Conservation (phyloP, 306 rosid genomes). For the Quillaja saponaria region DNA sequence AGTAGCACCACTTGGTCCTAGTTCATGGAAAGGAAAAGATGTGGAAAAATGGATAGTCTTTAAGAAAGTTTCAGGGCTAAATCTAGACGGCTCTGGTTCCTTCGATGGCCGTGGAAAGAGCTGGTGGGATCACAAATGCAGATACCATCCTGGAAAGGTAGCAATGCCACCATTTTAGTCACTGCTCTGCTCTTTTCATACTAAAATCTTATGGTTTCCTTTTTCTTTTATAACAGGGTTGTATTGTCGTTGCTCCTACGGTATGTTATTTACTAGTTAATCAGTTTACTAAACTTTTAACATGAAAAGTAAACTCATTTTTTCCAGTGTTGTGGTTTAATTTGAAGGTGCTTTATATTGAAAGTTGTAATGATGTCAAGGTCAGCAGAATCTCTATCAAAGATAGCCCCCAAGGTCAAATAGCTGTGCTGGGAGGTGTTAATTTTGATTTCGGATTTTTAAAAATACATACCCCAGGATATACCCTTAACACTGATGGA, state of each 20-base stretch:
- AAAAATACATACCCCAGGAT: neutral
- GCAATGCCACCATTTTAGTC: too few species aligned
- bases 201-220: neutral
- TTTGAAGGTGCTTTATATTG: neutral
- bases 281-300: too few species aligned
- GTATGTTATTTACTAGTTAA: neutral
- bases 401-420: slow-evolving; percentile 16
- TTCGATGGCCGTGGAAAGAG: slow-evolving; percentile 25
- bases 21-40: neutral
- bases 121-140: slow-evolving; percentile 31
- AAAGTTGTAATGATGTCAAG: neutral
- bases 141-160: slow-evolving; percentile 18
- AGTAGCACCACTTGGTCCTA: slow-evolving; percentile 17
- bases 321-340: neutral
- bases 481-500: slow-evolving; percentile 14
- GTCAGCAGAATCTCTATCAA: neutral
- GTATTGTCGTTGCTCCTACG: slow-evolving; percentile 15
- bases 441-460: neutral
- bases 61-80: neutral
- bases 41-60: slow-evolving; percentile 1
- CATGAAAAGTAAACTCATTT: neutral
- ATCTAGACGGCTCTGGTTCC: neutral
- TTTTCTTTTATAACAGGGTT: neutral
- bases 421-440: neutral
- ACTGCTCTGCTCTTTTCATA: too few species aligned